Evolutionary conservation across 345 rosid species (phyloP), one percentile per base, ranked within the genome.

Genomic region (Rhizophora apiculata): DNA sequence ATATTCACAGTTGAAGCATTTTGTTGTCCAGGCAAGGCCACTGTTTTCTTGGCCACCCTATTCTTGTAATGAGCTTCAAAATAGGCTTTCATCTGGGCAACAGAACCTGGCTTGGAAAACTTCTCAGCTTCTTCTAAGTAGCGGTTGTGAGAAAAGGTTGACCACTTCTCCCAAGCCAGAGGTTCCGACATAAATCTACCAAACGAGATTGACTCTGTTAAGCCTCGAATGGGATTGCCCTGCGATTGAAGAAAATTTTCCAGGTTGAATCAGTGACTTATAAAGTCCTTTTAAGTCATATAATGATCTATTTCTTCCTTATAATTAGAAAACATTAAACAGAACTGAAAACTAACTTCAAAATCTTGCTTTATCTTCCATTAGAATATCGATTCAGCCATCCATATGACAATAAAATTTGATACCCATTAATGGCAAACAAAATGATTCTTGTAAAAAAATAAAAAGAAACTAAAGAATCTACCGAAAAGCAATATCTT

Each of bases 141-240:
- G 54, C 89, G 96, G 31, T 95, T 95, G 82, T 89, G 92, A 70
- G 96, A 86, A 70, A 95, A 95, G 49, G 96, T 75, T 69, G 99
- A 95, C 95, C 95, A 92, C 69, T 86, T 91, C 82, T 81, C 96
- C 99, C 97, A 92, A 49, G 85, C 83, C 66, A 95, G 67, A 30
- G 92, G 68, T 72, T 92, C 99, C n/a, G 93, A 82, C 83, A 86
- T 79, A 52, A 81, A 95, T 81, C 96, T 85, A 71, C 97, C 97
- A 26, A 95, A 90, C 1, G 99, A 89, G 57, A 92, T 73, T 0
- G 97, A 95, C 68, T 92, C 99, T 0, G 90, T 83, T 7, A 91
- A 83, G 4, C 82, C 87, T 26, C 82, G 80, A 74, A 73, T 55
- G 3, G 93, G 88, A 65, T 78, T 82, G 20, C 77, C 93, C 97